Percentiles rank a stretch among this genome's conserved stretches.
Conservation (phyloP, 2,329 filamentous ascomycete genomes). For the Orbilia ellipsospora region DNA sequence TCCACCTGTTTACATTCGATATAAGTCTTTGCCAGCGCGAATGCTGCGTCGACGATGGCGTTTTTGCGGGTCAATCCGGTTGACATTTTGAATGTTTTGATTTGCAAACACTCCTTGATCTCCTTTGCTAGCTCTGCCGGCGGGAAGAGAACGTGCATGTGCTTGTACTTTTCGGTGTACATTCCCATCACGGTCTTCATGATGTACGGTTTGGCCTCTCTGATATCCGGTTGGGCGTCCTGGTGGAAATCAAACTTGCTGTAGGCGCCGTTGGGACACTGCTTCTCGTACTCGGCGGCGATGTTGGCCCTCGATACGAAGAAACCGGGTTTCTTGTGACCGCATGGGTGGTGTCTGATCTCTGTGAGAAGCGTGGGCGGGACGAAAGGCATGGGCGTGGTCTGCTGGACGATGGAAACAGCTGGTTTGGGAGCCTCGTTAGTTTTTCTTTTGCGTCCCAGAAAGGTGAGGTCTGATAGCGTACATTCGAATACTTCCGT, state of each 20-base stretch:
- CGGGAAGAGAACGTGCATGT: slow-evolving; percentile 28
- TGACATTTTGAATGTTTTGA: slow-evolving; percentile 15
- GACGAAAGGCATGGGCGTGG: slow-evolving; percentile 23
- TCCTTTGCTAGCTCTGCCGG: slow-evolving; percentile 17
- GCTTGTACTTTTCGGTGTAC: slow-evolving; percentile 31
- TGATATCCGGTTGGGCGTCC: slow-evolving; percentile 35
- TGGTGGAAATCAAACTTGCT: slow-evolving; percentile 27
- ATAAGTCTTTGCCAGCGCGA: slow-evolving; percentile 23
- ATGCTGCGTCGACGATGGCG: slow-evolving; percentile 23
- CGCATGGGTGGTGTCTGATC: slow-evolving; percentile 23
- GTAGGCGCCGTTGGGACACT: slow-evolving; percentile 33
- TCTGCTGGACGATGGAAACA: slow-evolving; percentile 23
- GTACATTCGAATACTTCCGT: slow-evolving; percentile 45
- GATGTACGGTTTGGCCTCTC: slow-evolving; percentile 40
- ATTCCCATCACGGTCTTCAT: slow-evolving; percentile 17
- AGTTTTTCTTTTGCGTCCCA: not conserved
- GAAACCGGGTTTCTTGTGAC: slow-evolving; percentile 25
- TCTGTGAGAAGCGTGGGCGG: slow-evolving; percentile 24
- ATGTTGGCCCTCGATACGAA: slow-evolving; percentile 36
- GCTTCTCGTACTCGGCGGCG: slow-evolving; percentile 22
- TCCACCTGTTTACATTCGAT: slow-evolving; percentile 16
- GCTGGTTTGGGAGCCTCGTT: slow-evolving; percentile 7
- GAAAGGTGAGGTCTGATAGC: not conserved
- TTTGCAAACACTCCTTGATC: slow-evolving; percentile 22
- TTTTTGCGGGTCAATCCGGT: slow-evolving; percentile 3